Percentiles rank a stretch among this genome's conserved stretches.
These are phyloP conservation scores for Sphagnum fallax DNA, from an alignment of 228 moss, liverwort and hornwort genomes.

Conservation along the genomic window DNA sequence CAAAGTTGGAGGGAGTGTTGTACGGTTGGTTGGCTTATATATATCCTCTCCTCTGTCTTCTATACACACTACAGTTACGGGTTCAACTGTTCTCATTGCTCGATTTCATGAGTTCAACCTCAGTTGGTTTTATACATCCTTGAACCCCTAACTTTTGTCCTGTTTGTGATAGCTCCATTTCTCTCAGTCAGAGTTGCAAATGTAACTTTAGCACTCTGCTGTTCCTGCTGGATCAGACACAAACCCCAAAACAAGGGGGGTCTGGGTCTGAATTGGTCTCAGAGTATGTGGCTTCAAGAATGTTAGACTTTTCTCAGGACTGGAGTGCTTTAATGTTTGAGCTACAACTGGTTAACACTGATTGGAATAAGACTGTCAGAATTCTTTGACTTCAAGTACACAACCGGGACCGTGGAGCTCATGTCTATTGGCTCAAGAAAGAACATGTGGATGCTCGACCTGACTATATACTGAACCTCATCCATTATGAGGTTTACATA, in stretches of 20 bases:
- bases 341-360: not conserved
- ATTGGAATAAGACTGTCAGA: not conserved
- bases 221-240: not conserved
- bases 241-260: too few species aligned
- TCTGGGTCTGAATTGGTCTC: not conserved
- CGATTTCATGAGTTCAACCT: not conserved
- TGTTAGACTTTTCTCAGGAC: not conserved
- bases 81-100: not conserved
- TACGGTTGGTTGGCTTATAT: constrained; percentile 88
- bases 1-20: constrained; percentile 73
- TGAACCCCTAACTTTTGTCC: not conserved
- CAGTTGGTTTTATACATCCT: not conserved
- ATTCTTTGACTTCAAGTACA: constrained; percentile 58
- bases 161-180: not conserved
- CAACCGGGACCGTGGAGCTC: constrained; percentile 83
- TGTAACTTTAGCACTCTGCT: not conserved
- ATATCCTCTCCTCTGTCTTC: constrained; percentile 54
- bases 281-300: not conserved
- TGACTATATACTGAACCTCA: constrained; percentile 78
- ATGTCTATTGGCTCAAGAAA: constrained; percentile 66
- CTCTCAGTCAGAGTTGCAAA: not conserved
- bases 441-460: constrained; percentile 73
- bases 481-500: constrained; percentile 75
- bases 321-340: too few species aligned
- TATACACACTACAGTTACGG: not conserved